phyloP scores from a whole-genome alignment of 1,284 basidiomycete species.

The Vanrija humicola region DNA sequence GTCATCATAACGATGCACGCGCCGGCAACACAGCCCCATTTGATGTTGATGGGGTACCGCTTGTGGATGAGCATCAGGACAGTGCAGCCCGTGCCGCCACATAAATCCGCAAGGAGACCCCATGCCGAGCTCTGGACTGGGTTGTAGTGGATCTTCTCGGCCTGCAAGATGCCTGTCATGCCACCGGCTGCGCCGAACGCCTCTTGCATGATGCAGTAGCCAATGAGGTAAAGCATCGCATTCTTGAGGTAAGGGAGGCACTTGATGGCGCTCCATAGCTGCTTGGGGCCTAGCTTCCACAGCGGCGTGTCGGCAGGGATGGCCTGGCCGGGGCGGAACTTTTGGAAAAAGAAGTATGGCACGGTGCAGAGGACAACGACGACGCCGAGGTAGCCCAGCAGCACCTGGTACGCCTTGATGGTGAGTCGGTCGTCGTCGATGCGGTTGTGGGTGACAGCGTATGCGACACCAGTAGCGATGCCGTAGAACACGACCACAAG shows the following conservation, averaged over 20 bases:
- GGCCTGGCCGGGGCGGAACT: slow-evolving; percentile 19
- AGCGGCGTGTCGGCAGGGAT: slow-evolving; percentile 7
- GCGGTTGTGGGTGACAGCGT: slow-evolving; percentile 8
- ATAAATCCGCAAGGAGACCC: slow-evolving; percentile 7
- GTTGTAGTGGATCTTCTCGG: slow-evolving; percentile 15
- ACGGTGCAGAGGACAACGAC: slow-evolving; percentile 8
- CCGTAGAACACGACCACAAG: slow-evolving; percentile 10
- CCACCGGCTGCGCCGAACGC: slow-evolving; percentile 5
- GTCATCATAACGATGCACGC: not conserved
- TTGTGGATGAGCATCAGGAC: slow-evolving; percentile 9
- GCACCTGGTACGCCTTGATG: slow-evolving; percentile 8
- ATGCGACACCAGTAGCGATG: slow-evolving; percentile 6
- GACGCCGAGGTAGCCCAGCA: slow-evolving; percentile 14
- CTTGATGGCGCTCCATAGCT: slow-evolving; percentile 12
- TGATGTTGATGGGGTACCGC: slow-evolving; percentile 6
- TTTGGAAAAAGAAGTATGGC: slow-evolving; percentile 15
- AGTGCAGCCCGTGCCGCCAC: slow-evolving; percentile 9
- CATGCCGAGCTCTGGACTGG: slow-evolving; percentile 11
- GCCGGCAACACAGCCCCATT: not conserved
- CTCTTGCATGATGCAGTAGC: slow-evolving; percentile 10
- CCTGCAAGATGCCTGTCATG: slow-evolving; percentile 13
- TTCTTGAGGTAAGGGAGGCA: slow-evolving; percentile 11
- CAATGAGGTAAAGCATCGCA: slow-evolving; percentile 15
- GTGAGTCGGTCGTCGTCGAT: not conserved
- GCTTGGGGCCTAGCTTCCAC: slow-evolving; percentile 12